Conservation (phyloP, 192 early-diverging fungal species). For the Backusella mclennaniae region DNA sequence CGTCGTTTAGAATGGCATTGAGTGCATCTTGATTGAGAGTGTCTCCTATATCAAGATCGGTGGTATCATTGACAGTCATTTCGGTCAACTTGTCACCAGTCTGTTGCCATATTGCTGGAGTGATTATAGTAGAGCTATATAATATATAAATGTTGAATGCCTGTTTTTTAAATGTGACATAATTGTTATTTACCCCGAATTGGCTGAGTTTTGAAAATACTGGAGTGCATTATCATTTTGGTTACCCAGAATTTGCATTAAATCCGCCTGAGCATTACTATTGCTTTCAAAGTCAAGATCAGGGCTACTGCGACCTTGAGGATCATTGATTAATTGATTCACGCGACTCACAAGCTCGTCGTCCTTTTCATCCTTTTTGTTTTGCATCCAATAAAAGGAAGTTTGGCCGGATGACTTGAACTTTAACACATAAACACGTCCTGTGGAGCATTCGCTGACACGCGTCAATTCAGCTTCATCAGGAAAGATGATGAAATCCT, state of each 20-base stretch:
- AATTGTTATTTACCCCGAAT: conserved; percentile 17
- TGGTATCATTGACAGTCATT: not conserved
- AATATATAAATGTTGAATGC: not conserved
- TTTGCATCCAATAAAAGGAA: conserved; percentile 87
- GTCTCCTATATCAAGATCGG: not conserved
- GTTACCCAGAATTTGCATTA: conserved; percentile 14
- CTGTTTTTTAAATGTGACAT: not conserved
- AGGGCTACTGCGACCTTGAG: conserved; percentile 31
- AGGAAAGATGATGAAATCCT: conserved; percentile 72
- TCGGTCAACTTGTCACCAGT: not conserved
- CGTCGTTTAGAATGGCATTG: conserved; percentile 39
- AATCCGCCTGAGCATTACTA: conserved; percentile 1
- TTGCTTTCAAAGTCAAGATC: conserved; percentile 12
- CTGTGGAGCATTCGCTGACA: conserved; percentile 56
- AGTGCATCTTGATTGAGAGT: conserved; percentile 32
- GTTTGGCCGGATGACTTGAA: conserved; percentile 79
- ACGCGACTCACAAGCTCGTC: conserved; percentile 50
- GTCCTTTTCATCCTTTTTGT: conserved; percentile 58
- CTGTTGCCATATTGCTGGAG: not conserved
- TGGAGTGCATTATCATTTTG: conserved; percentile 27
- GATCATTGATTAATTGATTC: conserved; percentile 58
- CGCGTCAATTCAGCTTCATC: conserved; percentile 68
- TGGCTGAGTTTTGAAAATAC: conserved; percentile 32
- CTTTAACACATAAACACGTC: conserved; percentile 77
- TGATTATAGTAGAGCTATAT: not conserved